Conservation (phyloP, 2,329 filamentous ascomycete species). For the Ophiostoma angusticollis region DNA sequence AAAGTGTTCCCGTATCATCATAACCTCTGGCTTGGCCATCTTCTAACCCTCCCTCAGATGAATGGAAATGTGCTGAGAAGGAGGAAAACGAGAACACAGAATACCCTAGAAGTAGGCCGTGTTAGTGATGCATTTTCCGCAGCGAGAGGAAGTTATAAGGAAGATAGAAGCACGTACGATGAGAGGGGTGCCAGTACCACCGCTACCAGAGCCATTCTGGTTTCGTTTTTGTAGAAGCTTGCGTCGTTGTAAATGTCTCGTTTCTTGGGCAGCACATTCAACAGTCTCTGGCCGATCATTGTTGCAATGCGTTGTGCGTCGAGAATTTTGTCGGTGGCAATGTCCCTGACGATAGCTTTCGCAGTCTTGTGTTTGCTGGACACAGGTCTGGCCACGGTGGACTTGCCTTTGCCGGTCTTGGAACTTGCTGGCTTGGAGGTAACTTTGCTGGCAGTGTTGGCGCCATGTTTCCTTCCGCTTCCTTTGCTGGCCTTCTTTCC, state of each 20-base stretch:
- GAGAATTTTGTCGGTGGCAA: neutral
- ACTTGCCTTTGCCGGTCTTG: no score
- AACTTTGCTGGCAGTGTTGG: no score
- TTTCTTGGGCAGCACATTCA: neutral
- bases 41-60: no score
- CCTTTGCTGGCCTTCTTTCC: no score
- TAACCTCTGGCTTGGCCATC: neutral
- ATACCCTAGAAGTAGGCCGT: neutral
- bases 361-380: neutral
- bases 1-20: neutral
- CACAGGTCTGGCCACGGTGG: no score
- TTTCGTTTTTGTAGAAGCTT: slow-evolving; percentile 5
- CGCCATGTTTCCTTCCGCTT: no score
- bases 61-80: slow-evolving; percentile 4
- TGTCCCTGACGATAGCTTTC: neutral
- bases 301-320: neutral
- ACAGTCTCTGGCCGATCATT: no score
- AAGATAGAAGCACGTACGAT: slow-evolving; percentile 1
- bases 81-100: slow-evolving; percentile 2
- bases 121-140: neutral
- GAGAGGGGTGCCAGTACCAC: neutral
- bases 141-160: no score
- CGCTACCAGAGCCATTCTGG: slow-evolving; percentile 3
- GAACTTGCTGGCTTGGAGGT: no score
- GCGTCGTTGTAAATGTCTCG: neutral